These are phyloP conservation scores for Solanum hybrid DNA, from an alignment of 305 asterid genomes.

Conservation along the genomic window DNA sequence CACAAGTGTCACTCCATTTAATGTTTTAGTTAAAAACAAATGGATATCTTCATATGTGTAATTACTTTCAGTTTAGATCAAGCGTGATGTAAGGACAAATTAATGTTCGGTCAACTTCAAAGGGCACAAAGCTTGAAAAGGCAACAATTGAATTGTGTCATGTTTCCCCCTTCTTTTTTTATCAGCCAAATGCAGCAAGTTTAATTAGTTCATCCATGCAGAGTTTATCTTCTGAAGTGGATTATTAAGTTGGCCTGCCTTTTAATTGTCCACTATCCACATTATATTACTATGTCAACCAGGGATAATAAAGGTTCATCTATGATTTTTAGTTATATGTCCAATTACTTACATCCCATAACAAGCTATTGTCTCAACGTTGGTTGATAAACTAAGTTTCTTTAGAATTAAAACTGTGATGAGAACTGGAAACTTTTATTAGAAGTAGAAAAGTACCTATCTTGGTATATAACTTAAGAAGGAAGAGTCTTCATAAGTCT, in stretches of 20 bases:
- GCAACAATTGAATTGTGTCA: background rate
- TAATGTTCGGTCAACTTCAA: background rate
- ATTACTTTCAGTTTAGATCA: background rate
- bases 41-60: no score
- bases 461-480: background rate
- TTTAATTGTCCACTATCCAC: background rate
- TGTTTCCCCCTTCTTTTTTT: background rate
- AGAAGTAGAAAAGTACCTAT: background rate
- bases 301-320: background rate
- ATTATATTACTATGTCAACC: background rate
- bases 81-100: background rate
- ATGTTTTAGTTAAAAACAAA: background rate
- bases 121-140: background rate
- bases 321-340: background rate
- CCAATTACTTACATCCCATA: background rate
- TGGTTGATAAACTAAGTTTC: background rate
- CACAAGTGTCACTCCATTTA: background rate
- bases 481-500: background rate
- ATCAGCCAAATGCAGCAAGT: background rate
- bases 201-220: background rate
- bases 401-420: background rate
- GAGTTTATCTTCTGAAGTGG: background rate
- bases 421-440: background rate
- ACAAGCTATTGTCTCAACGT: background rate
- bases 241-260: background rate